phyloP scores from a whole-genome alignment of 306 rosid genomes.

The Lathyrus aphaca region DNA sequence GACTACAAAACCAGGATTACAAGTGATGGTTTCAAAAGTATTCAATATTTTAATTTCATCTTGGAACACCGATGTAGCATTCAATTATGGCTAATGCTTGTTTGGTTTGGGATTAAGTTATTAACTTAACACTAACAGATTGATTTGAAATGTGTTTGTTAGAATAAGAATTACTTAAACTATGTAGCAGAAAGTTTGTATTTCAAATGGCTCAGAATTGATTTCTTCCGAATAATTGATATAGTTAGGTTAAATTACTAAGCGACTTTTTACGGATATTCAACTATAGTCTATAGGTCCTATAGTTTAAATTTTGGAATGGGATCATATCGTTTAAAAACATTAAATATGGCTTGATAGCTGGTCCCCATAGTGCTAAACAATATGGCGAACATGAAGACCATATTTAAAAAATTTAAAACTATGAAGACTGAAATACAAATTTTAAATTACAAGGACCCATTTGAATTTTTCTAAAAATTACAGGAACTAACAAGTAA shows the following conservation, averaged over 20 bases:
- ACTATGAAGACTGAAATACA: neutral
- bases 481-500: neutral
- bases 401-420: neutral
- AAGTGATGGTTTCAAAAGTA: neutral
- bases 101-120: constrained; percentile 6
- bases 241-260: constrained; percentile 2
- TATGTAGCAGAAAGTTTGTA: neutral
- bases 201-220: constrained; percentile 23
- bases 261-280: neutral
- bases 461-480: neutral
- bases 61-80: neutral
- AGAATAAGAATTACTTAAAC: constrained; percentile 9
- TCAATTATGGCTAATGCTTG: neutral
- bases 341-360: neutral
- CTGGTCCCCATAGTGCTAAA: neutral
- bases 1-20: neutral
- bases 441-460: constrained; percentile 1
- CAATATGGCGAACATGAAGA: neutral
- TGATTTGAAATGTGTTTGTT: neutral
- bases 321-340: neutral
- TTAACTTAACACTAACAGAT: neutral
- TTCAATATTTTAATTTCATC: constrained; percentile 9
- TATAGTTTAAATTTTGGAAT: neutral
- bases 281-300: neutral
- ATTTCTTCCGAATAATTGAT: constrained; percentile 29